Percentiles rank a stretch among this genome's conserved stretches.
phyloP scores from a whole-genome alignment of 192 early-diverging fungal genomes.

The Linderina pennispora region DNA sequence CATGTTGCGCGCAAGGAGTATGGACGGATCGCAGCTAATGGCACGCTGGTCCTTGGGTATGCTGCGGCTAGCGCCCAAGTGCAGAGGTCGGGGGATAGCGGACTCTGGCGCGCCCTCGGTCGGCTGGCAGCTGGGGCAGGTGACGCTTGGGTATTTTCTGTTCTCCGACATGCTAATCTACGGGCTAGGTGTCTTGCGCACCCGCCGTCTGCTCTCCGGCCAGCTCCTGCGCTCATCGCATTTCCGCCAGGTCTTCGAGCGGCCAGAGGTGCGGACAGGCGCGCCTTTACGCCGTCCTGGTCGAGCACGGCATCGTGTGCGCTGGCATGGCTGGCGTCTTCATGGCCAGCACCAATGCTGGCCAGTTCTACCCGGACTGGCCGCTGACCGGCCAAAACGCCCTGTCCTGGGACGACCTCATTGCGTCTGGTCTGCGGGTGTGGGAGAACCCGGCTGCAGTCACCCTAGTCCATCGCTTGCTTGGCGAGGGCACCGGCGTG shows the following conservation, averaged over 20 bases:
- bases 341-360: not conserved
- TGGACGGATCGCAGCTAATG: not conserved
- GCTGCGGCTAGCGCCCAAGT: not conserved
- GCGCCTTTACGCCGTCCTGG: not conserved
- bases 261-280: not conserved
- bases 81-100: not conserved
- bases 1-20: not conserved
- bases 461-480: not conserved
- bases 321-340: not conserved
- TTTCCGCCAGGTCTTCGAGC: not conserved
- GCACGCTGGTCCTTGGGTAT: not conserved
- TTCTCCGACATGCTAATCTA: not conserved
- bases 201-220: not conserved
- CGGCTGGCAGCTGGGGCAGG: not conserved
- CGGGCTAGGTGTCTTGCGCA: not conserved
- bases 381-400: not conserved
- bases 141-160: not conserved
- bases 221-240: not conserved
- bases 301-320: not conserved
- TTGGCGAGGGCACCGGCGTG: not conserved
- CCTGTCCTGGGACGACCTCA: not conserved
- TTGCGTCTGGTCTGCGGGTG: too few relatives aligned
- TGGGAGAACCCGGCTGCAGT: not conserved
- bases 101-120: not conserved
- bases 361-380: not conserved